Evolutionary conservation across 208 protist genomes (phyloP), one percentile per base, ranked within the genome.

Genomic region (Acanthamoeba sp.): DNA sequence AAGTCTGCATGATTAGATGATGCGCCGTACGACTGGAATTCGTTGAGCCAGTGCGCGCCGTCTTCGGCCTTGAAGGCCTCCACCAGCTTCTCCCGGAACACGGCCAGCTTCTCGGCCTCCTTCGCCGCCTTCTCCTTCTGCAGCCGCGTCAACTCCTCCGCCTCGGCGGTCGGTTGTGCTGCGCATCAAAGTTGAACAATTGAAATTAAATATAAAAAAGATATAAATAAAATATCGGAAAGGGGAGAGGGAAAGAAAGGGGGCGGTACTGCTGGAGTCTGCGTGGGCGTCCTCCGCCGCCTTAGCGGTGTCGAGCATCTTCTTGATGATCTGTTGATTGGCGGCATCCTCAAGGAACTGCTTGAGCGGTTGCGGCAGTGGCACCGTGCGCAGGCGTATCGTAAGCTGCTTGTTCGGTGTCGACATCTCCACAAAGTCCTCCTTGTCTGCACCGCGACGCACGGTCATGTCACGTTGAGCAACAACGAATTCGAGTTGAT

Each of bases 321-420:
- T 69, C 38, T 93, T 52, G n/a, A 95, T 92, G 24, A 94, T 92
- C 27, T 90, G 82, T 42, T 90, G 82, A 14, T 90, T 90, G 29
- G 82, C 66, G 29, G 85, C 22, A 1, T 90, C 38, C 62, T 97
- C 96, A 2, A 97, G 82, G 34, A 96, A 64, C 29, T 87, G 52
- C 24, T 42, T 71, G 42, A 96, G 73, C 22, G 92, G 92, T 3
- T 93, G 55, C 71, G 96, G 96, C 24, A 97, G 93, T 40, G 96
- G 95, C 66, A 94, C 76, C 7, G 94, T 95, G n/a, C 89, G 94
- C 1, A 97, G 59, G 40, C 90, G 85, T 2, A 96, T 50, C n/a
- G 24, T 69, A 5, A 85, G 89, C 29, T 89, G 88, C 59, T 95
- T 95, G 55, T 96, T 95, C 5, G 94, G 64, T 40, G 95, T 96